phyloP scores from a whole-genome alignment of 331 rosid genomes.

The Pyrus hybrid region DNA sequence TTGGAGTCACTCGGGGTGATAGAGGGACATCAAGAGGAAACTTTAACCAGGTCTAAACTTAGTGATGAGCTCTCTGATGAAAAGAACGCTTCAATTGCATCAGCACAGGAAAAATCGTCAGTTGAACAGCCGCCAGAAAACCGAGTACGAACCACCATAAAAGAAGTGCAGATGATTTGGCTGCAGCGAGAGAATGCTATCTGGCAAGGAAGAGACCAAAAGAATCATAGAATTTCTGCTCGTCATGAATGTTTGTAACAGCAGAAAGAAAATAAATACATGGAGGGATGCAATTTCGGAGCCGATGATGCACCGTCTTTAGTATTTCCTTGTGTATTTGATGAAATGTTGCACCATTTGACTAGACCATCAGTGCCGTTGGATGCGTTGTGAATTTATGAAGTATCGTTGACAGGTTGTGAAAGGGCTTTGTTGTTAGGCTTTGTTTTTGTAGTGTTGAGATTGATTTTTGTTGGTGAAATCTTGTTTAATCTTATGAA shows the following conservation, averaged over 20 bases:
- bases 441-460: no score
- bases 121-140: conserved; percentile 22
- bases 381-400: no score
- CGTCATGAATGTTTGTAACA: background rate
- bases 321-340: background rate
- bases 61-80: conserved; percentile 18
- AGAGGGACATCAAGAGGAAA: conserved; percentile 24
- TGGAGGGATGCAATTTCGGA: background rate
- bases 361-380: background rate
- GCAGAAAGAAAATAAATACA: background rate
- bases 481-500: no score
- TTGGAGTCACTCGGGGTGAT: background rate
- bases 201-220: conserved; percentile 68
- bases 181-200: conserved; percentile 82
- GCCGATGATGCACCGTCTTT: background rate
- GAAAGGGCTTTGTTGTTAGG: no score
- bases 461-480: no score
- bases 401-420: no score
- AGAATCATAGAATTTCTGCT: conserved; percentile 21
- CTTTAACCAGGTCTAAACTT: conserved; percentile 18
- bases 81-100: conserved; percentile 21
- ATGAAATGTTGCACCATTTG: background rate
- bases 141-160: conserved; percentile 55
- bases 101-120: conserved; percentile 16
- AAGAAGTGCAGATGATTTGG: conserved; percentile 58